These are phyloP conservation scores for Limonium bicolor DNA, from an alignment of 148 eudicot species.

Conservation along the genomic window DNA sequence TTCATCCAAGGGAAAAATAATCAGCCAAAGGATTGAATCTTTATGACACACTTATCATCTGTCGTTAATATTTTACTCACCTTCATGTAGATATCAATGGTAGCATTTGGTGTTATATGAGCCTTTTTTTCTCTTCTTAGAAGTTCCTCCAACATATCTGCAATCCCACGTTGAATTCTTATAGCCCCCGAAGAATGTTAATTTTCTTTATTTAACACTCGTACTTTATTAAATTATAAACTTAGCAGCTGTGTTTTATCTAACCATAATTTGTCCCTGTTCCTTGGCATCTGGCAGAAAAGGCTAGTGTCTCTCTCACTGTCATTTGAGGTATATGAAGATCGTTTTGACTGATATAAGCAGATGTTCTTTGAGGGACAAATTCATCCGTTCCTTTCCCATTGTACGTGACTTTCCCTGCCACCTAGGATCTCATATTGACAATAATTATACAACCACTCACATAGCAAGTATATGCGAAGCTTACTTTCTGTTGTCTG, in stretches of 20 bases:
- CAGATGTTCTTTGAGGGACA: slow-evolving; percentile 15
- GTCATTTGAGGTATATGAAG: slow-evolving; percentile 21
- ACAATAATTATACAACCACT: neutral
- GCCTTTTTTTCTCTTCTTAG: slow-evolving; percentile 16
- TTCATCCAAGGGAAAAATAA: neutral
- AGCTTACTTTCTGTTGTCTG: neutral
- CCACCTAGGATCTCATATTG: no score
- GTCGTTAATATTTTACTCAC: neutral
- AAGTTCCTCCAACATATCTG: slow-evolving; percentile 14
- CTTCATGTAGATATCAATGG: slow-evolving; percentile 17
- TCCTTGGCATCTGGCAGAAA: slow-evolving; percentile 22
- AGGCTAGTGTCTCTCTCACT: slow-evolving; percentile 16
- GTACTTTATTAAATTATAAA: neutral
- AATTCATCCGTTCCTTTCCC: slow-evolving; percentile 16
- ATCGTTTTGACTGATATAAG: slow-evolving; percentile 17
- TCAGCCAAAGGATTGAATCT: neutral
- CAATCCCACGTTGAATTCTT: neutral
- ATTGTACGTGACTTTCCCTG: slow-evolving; percentile 13
- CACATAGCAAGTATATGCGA: neutral
- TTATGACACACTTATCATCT: neutral
- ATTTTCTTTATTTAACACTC: neutral
- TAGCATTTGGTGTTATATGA: slow-evolving; percentile 13
- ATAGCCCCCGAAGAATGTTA: neutral
- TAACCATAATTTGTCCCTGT: slow-evolving; percentile 13
- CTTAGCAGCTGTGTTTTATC: neutral